Conservation (phyloP, 345 rosid genomes). For the Camelina laxa region DNA sequence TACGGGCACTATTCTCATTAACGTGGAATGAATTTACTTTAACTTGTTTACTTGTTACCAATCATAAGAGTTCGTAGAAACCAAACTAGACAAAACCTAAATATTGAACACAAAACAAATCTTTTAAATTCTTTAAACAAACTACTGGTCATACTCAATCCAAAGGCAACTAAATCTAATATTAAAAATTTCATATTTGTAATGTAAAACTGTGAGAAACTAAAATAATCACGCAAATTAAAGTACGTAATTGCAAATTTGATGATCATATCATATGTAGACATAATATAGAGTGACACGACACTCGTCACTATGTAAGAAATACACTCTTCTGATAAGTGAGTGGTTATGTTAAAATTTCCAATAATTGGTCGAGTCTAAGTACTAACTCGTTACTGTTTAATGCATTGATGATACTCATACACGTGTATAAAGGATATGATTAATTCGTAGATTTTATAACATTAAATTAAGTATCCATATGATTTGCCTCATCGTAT, state of each 20-base stretch:
- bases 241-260: neutral
- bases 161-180: neutral
- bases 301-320: neutral
- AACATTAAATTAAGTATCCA: neutral
- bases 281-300: neutral
- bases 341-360: conserved; percentile 2
- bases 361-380: neutral
- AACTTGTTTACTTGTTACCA: neutral
- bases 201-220: neutral
- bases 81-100: neutral
- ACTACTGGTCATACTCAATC: neutral
- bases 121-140: neutral
- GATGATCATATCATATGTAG: neutral
- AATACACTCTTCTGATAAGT: neutral
- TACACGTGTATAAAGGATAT: conserved; percentile 24
- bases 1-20: neutral
- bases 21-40: neutral
- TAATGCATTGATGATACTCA: neutral
- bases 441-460: conserved; percentile 15
- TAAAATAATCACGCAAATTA: neutral
- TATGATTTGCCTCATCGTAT: conserved; percentile 22
- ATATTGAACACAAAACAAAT: neutral
- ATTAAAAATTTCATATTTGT: neutral
- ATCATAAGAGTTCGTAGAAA: neutral
- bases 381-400: neutral